phyloP scores from a whole-genome alignment of 1,284 basidiomycete species.

The Filobasidium uniguttulatum region DNA sequence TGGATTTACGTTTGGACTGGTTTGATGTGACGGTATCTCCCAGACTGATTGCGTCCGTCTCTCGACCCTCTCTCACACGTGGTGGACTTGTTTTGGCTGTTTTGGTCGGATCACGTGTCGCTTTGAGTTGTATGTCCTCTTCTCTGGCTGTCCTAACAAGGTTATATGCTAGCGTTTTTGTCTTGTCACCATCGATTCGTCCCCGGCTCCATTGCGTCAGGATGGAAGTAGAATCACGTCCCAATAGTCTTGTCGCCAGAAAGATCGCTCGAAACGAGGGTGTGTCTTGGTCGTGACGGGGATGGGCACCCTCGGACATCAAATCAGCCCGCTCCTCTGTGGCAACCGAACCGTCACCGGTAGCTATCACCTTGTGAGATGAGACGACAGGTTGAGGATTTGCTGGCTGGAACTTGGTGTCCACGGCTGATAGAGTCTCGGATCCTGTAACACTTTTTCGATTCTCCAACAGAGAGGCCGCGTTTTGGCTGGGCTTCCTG shows the following conservation, averaged over 20 bases:
- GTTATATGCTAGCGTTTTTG: conserved; percentile 54
- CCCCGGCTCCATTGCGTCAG: conserved; percentile 43
- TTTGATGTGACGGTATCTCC: too few species aligned
- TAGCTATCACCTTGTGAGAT: too few species aligned
- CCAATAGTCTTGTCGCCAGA: conserved; percentile 29
- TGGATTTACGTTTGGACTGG: neutral
- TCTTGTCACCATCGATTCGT: conserved; percentile 57
- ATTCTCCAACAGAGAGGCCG: too few species aligned
- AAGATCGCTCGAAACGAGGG: conserved; percentile 32
- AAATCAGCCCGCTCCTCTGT: too few species aligned
- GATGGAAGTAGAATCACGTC: conserved; percentile 7
- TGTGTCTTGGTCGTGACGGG: conserved; percentile 28
- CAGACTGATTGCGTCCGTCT: neutral
- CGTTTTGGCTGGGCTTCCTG: too few species aligned
- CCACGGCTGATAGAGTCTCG: too few species aligned
- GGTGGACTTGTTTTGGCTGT: conserved; percentile 6
- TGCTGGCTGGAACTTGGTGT: too few species aligned
- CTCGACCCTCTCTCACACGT: neutral
- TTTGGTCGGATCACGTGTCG: conserved; percentile 27
- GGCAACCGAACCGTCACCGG: too few species aligned
- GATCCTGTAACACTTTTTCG: too few species aligned
- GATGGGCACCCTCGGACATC: too few species aligned
- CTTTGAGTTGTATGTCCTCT: conserved; percentile 44
- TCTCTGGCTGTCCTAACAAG: conserved; percentile 61
- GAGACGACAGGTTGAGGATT: too few species aligned